A percentile compares a stretch with the other conserved stretches of the same genome.
Evolutionary conservation across 768 basidiomycete genomes (phyloP).

Genomic region (Cantharellus cinnabarinus): DNA sequence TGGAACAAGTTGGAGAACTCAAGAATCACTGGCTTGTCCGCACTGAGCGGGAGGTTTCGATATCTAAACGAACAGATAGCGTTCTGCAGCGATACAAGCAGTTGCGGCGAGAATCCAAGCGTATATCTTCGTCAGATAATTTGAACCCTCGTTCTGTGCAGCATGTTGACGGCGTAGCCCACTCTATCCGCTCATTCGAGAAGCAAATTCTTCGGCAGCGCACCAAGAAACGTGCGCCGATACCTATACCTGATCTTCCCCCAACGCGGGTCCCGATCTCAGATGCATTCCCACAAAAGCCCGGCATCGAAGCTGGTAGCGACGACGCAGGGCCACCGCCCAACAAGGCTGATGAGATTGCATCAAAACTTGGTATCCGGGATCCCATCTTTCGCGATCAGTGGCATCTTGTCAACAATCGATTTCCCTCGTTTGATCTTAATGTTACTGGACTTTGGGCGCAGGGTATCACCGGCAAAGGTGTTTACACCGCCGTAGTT

Average conservation of each 20-base stretch:
- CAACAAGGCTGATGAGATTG: slow-evolving; percentile 19
- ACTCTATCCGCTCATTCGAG: slow-evolving; percentile 38
- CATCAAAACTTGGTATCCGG: slow-evolving; percentile 39
- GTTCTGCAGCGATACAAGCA: not conserved
- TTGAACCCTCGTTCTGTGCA: slow-evolving; percentile 16
- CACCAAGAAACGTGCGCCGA: slow-evolving; percentile 21
- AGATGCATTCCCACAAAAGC: not conserved
- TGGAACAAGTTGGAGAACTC: slow-evolving; percentile 76
- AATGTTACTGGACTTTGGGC: slow-evolving; percentile 87
- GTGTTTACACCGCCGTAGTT: slow-evolving; percentile 70
- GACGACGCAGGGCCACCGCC: slow-evolving; percentile 4
- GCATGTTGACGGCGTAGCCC: slow-evolving; percentile 17
- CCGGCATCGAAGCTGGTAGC: not conserved
- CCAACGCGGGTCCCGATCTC: not conserved
- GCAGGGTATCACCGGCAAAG: slow-evolving; percentile 70
- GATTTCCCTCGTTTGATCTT: slow-evolving; percentile 51
- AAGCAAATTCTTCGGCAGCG: slow-evolving; percentile 48
- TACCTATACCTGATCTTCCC: slow-evolving; percentile 1
- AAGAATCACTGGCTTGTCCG: slow-evolving; percentile 68
- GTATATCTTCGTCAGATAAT: not conserved
- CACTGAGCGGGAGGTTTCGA: slow-evolving; percentile 20
- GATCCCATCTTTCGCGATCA: slow-evolving; percentile 74
- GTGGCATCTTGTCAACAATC: slow-evolving; percentile 90
- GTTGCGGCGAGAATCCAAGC: not conserved
- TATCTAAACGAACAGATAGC: not conserved